A percentile compares a stretch with the other conserved stretches of the same genome.
These are phyloP conservation scores for Pythium sukuiense DNA, from an alignment of 352 stramenopile species.

Conservation along the genomic window DNA sequence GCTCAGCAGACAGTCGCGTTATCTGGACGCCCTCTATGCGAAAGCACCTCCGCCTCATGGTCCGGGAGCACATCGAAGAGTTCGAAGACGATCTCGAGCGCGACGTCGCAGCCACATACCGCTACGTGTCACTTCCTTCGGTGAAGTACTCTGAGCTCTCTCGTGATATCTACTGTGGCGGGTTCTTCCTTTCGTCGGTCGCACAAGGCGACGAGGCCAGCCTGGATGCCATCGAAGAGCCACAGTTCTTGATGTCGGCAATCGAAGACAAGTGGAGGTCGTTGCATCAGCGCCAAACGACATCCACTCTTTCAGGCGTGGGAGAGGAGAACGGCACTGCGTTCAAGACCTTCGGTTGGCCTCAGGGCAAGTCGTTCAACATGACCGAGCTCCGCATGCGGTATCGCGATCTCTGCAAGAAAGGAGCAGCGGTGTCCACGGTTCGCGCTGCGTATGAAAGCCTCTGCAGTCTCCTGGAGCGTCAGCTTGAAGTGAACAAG, in stretches of 20 bases:
- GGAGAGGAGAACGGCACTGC: conserved; percentile 51
- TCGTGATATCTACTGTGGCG: conserved; percentile 72
- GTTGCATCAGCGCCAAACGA: conserved; percentile 44
- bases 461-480: conserved; percentile 50
- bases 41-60: conserved; percentile 66
- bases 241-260: conserved; percentile 69
- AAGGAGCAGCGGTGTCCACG: conserved; percentile 42
- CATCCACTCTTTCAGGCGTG: conserved; percentile 32
- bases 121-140: conserved; percentile 63
- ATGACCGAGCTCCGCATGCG: conserved; percentile 53
- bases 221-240: conserved; percentile 69
- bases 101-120: conserved; percentile 56
- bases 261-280: conserved; percentile 81
- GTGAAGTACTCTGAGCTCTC: conserved; percentile 74
- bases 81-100: conserved; percentile 61
- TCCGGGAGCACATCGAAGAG: conserved; percentile 69
- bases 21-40: conserved; percentile 75
- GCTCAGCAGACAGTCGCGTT: conserved; percentile 60
- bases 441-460: conserved; percentile 63
- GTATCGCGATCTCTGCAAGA: conserved; percentile 65
- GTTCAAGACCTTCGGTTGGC: conserved; percentile 73
- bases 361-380: conserved; percentile 40
- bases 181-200: conserved; percentile 73
- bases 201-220: conserved; percentile 49
- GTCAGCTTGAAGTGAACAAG: conserved; percentile 47